Percentiles rank a stretch among this genome's conserved stretches.
These are phyloP conservation scores for Venustampulla echinocandica DNA, from an alignment of 495 filamentous ascomycete genomes.

Conservation along the genomic window DNA sequence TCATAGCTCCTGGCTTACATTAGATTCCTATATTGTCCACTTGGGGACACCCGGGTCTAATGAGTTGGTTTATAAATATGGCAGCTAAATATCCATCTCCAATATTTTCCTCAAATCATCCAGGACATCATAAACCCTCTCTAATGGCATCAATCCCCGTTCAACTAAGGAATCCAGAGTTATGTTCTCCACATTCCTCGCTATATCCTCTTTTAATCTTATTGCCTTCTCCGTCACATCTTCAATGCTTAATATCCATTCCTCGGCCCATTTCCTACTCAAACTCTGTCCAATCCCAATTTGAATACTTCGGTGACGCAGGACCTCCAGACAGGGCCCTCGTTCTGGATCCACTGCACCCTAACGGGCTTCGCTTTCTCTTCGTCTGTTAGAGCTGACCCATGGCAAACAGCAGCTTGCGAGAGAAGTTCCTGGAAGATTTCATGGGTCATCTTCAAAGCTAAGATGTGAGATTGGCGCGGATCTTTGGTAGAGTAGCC, in stretches of 20 bases:
- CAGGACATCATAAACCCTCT: constrained; percentile 36
- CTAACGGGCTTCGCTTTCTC: constrained; percentile 33
- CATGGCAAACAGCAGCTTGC: constrained; percentile 19
- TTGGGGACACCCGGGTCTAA: too few species aligned
- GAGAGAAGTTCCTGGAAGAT: constrained; percentile 36
- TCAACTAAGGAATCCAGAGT: constrained; percentile 31
- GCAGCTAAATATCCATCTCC: too few species aligned
- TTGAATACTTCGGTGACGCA: constrained; percentile 49
- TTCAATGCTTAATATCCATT: constrained; percentile 45
- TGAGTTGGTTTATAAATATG: too few species aligned
- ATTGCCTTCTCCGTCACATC: constrained; percentile 49
- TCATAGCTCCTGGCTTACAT: too few species aligned
- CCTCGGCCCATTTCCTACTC: constrained; percentile 36
- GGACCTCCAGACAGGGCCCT: constrained; percentile 28
- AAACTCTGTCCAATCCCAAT: constrained; percentile 44
- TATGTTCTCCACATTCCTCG: not conserved
- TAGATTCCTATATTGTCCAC: too few species aligned
- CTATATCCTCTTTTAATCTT: constrained; percentile 28
- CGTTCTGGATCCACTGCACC: constrained; percentile 59
- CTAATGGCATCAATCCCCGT: constrained; percentile 34
- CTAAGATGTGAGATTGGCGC: constrained; percentile 45
- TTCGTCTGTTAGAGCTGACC: constrained; percentile 1
- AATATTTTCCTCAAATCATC: constrained; percentile 29
- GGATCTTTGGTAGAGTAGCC: constrained; percentile 45
- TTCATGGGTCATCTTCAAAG: constrained; percentile 37